These are phyloP conservation scores for Penicillium rolfsii DNA, from an alignment of 2,329 filamentous ascomycete genomes.

Conservation along the genomic window DNA sequence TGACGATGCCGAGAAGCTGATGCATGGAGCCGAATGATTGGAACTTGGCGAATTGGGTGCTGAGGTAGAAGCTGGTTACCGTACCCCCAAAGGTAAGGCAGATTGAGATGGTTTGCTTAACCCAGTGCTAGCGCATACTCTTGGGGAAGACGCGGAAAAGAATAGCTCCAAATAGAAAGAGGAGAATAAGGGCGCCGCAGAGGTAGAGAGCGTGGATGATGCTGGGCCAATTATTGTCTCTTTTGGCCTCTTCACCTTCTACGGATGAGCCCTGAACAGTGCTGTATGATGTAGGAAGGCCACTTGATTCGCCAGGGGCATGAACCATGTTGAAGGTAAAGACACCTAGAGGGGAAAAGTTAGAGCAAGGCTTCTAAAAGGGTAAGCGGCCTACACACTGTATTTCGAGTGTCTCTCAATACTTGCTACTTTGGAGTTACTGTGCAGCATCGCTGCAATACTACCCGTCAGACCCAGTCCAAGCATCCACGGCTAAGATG, in stretches of 20 bases:
- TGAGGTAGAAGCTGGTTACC: slow-evolving; percentile 48
- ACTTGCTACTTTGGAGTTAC: slow-evolving; percentile 23
- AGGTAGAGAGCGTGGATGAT: slow-evolving; percentile 23
- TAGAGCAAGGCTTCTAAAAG: neutral
- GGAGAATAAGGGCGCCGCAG: slow-evolving; percentile 24
- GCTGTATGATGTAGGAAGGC: slow-evolving; percentile 17
- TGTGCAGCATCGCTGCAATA: slow-evolving; percentile 13
- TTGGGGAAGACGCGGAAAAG: slow-evolving; percentile 25
- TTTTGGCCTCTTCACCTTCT: slow-evolving; percentile 4
- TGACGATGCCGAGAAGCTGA: slow-evolving; percentile 52
- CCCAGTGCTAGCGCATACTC: slow-evolving; percentile 42
- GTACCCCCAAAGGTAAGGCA: slow-evolving; percentile 45
- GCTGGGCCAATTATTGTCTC: slow-evolving; percentile 27
- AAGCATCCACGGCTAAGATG: slow-evolving; percentile 25
- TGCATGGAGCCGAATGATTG: slow-evolving; percentile 50
- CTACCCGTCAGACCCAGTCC: slow-evolving; percentile 22
- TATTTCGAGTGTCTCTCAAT: slow-evolving; percentile 29
- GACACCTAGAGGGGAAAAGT: slow-evolving; percentile 4
- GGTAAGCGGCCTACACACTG: slow-evolving; percentile 9
- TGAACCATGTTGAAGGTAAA: slow-evolving; percentile 27
- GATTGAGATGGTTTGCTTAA: slow-evolving; percentile 44
- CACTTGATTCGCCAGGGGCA: slow-evolving; percentile 25
- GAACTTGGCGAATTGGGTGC: slow-evolving; percentile 40
- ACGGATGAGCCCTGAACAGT: slow-evolving; percentile 16
- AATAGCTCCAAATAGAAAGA: slow-evolving; percentile 25